Base-by-base conservation (phyloP, 2,329 filamentous ascomycete species). In the Thielaviopsis cerberus region DNA sequence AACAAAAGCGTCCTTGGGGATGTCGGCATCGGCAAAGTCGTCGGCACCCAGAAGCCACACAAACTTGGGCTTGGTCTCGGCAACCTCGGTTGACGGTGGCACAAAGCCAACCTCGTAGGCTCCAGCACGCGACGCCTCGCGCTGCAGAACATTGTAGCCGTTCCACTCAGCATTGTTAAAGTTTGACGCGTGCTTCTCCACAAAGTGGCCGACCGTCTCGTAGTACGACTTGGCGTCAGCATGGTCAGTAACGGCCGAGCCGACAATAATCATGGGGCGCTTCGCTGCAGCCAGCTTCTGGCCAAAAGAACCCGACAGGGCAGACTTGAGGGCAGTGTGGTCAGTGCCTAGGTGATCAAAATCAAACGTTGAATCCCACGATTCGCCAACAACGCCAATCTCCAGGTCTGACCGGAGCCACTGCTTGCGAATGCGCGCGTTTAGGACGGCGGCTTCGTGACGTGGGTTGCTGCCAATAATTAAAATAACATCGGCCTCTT, bases 51-150 rank as follows among this genome's bases (percentile, higher is more conserved):
- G 82, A 55, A 98, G 83, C 90, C 91, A 98, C 68, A 98, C 75
- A 67, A 98, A 89, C 78, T 97, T 98, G 62, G 92, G 84, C 68
- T 83, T 86, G 54, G 87, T 91, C 69, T 87, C 78, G 41, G 90
- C 86, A 62, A 94, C 88, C 63, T 82, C 80, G 1, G 82, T 73
- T 17, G 88, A 95, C 54, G 90, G 88, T 15, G 88, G 84, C 37
- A 87, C 88, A 73, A 96, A 98, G 66, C 92, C 92, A 65, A 98
- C 82, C 73, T 98, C 92, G 69, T 89, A 98, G 61, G 92, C 92
- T 69, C 89, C 92, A 41, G 86, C 86, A 65, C 91, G 85, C 62
- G 92, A 96, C 61, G 92, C 92, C 62, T 88, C 86, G 63, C 91
- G 83, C 73, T 98, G 92, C 56, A 98, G 83, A 61, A 98, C 83